These are phyloP conservation scores for Parastagonospora avenae DNA, from an alignment of 2,329 filamentous ascomycete species.

Conservation along the genomic window DNA sequence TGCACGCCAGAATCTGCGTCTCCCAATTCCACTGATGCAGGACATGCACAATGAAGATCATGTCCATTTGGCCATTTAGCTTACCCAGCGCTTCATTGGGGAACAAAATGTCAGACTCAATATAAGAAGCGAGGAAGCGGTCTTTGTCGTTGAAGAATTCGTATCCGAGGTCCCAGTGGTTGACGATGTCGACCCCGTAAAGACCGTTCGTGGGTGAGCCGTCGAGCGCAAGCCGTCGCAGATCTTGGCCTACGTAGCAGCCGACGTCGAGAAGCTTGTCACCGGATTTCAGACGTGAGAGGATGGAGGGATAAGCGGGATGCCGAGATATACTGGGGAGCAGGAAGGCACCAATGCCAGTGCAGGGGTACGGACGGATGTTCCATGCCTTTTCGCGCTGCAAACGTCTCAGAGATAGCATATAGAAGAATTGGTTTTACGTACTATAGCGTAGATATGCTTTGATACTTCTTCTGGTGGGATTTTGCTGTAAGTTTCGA, in stretches of 20 bases:
- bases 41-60: not conserved
- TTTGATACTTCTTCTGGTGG: not conserved
- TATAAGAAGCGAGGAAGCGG: not conserved
- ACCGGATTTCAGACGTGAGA: not conserved
- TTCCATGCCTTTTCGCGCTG: not conserved
- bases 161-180: slow-evolving; percentile 1
- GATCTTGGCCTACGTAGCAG: not conserved
- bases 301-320: not conserved
- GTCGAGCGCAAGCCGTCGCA: not conserved
- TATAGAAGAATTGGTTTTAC: not conserved
- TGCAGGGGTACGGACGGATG: not conserved
- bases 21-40: not conserved
- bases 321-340: not conserved
- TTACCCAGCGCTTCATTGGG: not conserved
- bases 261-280: not conserved
- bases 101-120: not conserved
- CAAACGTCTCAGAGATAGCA: not conserved
- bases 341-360: not conserved
- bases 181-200: not conserved
- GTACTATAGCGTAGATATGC: not conserved
- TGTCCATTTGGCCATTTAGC: not conserved
- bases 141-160: slow-evolving; percentile 1
- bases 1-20: not conserved
- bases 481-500: not conserved
- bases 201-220: not conserved